Conservation (phyloP, 192 early-diverging fungal species). For the Backusella tarrabulga region DNA sequence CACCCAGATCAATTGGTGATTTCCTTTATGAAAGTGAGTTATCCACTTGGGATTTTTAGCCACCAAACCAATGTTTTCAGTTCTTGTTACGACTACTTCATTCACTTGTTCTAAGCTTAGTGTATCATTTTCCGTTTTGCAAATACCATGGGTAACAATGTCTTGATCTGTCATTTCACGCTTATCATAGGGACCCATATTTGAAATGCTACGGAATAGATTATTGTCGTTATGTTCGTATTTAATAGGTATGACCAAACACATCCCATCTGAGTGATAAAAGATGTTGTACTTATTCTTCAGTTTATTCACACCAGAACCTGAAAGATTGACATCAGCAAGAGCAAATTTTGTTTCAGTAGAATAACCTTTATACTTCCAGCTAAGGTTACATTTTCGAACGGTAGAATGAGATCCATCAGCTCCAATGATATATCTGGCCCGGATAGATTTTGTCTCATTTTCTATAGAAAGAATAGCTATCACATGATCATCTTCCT, state of each 20-base stretch:
- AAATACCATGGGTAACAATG: not conserved
- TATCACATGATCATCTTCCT: slow-evolving; percentile 11
- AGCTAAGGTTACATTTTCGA: slow-evolving; percentile 12
- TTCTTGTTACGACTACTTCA: not conserved
- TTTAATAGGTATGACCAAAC: not conserved
- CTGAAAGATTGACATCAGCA: slow-evolving; percentile 20
- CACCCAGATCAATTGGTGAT: not conserved
- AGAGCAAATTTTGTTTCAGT: slow-evolving; percentile 11
- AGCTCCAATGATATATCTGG: slow-evolving; percentile 21
- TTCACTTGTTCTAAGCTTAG: slow-evolving; percentile 12
- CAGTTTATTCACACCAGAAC: slow-evolving; percentile 11
- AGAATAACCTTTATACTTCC: slow-evolving; percentile 18
- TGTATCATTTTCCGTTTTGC: not conserved
- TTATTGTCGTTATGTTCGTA: not conserved
- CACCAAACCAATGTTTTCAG: not conserved
- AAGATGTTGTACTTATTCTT: not conserved
- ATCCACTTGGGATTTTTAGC: slow-evolving; percentile 10
- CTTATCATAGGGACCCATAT: not conserved
- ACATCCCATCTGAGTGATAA: not conserved
- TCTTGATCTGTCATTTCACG: not conserved
- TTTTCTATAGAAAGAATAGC: not conserved
- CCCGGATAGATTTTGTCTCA: not conserved
- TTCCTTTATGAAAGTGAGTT: slow-evolving; percentile 4
- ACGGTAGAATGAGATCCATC: slow-evolving; percentile 36
- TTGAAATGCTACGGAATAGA: not conserved